Evolutionary conservation across 2,329 filamentous ascomycete species (phyloP), one percentile per base, ranked within the genome.

Genomic region (Neocucurbitaria cava): DNA sequence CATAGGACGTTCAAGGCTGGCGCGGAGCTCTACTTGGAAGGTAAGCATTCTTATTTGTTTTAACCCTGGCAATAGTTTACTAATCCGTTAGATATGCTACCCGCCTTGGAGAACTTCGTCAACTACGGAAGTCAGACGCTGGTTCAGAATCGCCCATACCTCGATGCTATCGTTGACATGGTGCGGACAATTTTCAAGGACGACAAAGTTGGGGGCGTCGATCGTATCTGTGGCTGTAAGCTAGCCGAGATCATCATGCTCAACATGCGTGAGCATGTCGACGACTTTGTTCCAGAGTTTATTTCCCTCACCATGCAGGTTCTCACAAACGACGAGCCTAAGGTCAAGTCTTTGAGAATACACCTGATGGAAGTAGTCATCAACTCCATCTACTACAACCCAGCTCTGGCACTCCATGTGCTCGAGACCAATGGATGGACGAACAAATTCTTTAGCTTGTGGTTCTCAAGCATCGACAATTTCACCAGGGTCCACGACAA

Each of bases 281-380:
- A 98, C 76, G 88, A 90, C 71, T 94, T 92, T 71, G 87, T 98
- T 31, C 88, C 91, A 17, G 89, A 92, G 54, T 98, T 99, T 76
- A 88, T 98, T 64, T 86, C 87, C 64, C 88, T 98, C 77, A 90
- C 92, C 26, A 98, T 98, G 92, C 84, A 80, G 42, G 88, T 93
- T 33, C 83, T 99, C 35, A 86, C 82, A 20, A 87, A 84, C 46
- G 85, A 89, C 39, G 90, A 96, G 62, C 82, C 91, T 46, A 93
- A 92, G 78, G 88, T 96, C 65, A 97, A 96, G 82, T 93, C 91
- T 3, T 96, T 97, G 77, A 89, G 91, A 69, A 93, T 98, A 49
- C 94, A 99, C 75, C 80, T 99, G 40, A 96, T 99, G 90, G 95
- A 99, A 79, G 96, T 99, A 88, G 88, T 99, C 54, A 96, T 99